Evolutionary conservation across 2,329 filamentous ascomycete genomes (phyloP), one percentile per base, ranked within the genome.

Genomic region (Fusarium guadeloupense): DNA sequence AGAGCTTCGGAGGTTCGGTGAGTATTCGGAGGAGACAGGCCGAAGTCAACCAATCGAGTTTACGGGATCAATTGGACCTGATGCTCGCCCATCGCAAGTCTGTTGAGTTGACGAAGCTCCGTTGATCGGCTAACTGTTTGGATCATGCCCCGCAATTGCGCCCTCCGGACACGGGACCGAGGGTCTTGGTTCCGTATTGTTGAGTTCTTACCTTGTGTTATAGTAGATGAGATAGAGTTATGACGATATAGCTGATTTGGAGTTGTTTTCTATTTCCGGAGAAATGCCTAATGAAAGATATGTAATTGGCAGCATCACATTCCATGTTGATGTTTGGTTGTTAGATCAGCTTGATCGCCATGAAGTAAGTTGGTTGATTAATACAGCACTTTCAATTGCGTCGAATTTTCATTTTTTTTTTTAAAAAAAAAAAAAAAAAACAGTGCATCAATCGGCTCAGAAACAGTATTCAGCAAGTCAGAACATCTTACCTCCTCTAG

Each of bases 61-160:
- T 35, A 38, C 16, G 35, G 28, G 30, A 33, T 33, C 34, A 34
- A 54, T 39, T 48, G 16, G 40, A 50, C 25, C 34, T 30, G 12
- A 25, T 26, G 37, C 40, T 21, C 26, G 42, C 23, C 28, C 28
- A 14, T n/a, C n/a, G n/a, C n/a, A 31, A 14, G 13, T 30, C 28
- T 6, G 28, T 13, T 12, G 12, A 30, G 28, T 30, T 14, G 12
- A 30, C 38, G 49, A 51, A 31, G 64, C 64, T 67, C 64, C 64
- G 64, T 68, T 63, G 54, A 67, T 65, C 64, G 64, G 64, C 64
- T 63, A 55, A 55, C 52, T 54, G 25, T 28, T 38, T 44, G 38
- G 33, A 35, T 33, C 25, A 28, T 33, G 46, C 62, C 62, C 62
- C 62, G 58, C 62, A 61, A 64, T 21, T 54, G 38, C 49, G 43